These are phyloP conservation scores for Penicillium hesseltinei DNA, from an alignment of 2,329 filamentous ascomycete species.

Conservation along the genomic window DNA sequence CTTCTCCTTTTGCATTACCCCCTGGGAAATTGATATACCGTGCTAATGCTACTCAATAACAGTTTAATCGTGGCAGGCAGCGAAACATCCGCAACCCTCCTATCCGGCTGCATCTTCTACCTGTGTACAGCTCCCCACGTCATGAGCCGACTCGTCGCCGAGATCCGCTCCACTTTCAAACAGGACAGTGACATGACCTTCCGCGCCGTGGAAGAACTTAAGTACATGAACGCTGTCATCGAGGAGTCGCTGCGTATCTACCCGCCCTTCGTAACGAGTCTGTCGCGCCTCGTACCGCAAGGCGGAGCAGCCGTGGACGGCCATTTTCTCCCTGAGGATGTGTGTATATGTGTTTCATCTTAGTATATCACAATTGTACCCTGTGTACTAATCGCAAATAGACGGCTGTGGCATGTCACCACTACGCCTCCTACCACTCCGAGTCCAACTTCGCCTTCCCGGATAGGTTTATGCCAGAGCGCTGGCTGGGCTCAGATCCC, in stretches of 20 bases:
- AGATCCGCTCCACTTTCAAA: constrained; percentile 27
- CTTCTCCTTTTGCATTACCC: too few species aligned
- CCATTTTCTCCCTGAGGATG: constrained; percentile 32
- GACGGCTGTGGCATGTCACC: constrained; percentile 21
- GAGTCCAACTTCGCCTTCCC: constrained; percentile 26
- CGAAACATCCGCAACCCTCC: constrained; percentile 43
- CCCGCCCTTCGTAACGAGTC: constrained; percentile 40
- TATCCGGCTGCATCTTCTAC: constrained; percentile 38
- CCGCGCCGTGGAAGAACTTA: constrained; percentile 27
- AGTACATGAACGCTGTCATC: constrained; percentile 49
- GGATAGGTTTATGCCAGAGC: constrained; percentile 32
- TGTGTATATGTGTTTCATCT: not conserved
- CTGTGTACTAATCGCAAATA: not conserved
- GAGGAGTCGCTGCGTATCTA: constrained; percentile 50
- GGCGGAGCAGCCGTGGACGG: constrained; percentile 35
- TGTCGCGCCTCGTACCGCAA: constrained; percentile 28
- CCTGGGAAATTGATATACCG: not conserved
- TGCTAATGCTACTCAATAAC: not conserved
- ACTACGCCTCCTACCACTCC: constrained; percentile 27
- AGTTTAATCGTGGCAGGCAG: constrained; percentile 38
- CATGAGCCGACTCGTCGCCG: constrained; percentile 19
- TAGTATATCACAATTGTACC: accelerated
- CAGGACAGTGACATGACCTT: constrained; percentile 33
- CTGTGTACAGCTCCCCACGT: constrained; percentile 23
- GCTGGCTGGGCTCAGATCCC: constrained; percentile 30